A percentile compares a stretch with the other conserved stretches of the same genome.
phyloP scores from a whole-genome alignment of 2,329 filamentous ascomycete species.

The Apiospora sp. region DNA sequence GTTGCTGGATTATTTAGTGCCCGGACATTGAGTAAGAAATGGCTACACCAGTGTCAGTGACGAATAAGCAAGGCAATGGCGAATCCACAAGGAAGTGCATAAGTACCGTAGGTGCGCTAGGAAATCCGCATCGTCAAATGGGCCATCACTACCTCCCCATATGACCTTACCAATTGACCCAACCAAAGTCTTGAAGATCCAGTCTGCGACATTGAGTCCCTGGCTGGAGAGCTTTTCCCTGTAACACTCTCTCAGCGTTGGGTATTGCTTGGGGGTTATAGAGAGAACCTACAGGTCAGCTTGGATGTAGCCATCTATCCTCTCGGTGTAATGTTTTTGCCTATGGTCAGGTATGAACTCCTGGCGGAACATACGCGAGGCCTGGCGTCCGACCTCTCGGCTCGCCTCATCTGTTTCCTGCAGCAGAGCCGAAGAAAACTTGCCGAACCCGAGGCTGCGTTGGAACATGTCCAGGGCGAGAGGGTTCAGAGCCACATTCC shows the following conservation, averaged over 20 bases:
- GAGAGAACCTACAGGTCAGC: neutral
- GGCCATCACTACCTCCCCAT: constrained; percentile 26
- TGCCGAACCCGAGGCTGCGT: constrained; percentile 26
- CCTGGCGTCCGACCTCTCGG: constrained; percentile 16
- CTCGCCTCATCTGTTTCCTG: constrained; percentile 27
- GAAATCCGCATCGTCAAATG: neutral
- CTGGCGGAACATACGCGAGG: constrained; percentile 29
- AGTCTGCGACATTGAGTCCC: constrained; percentile 27
- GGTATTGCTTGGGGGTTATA: too few relatives aligned
- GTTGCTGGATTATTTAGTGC: constrained; percentile 25
- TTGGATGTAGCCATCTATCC: constrained; percentile 25
- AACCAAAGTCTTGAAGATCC: constrained; percentile 28
- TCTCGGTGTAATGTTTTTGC: constrained; percentile 24
- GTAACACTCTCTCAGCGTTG: neutral
- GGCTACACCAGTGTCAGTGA: neutral
- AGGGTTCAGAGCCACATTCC: neutral
- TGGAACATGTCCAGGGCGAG: constrained; percentile 24
- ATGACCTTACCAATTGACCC: constrained; percentile 28
- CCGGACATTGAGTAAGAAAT: constrained; percentile 23
- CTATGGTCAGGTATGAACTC: constrained; percentile 28
- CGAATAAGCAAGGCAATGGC: neutral
- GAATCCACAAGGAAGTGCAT: neutral
- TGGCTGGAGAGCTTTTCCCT: neutral
- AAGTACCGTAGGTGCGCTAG: neutral
- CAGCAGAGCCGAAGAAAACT: constrained; percentile 26